Evolutionary conservation across 441 rosid genomes (phyloP), one percentile per base, ranked within the genome.

Genomic region (Sinapis alba): DNA sequence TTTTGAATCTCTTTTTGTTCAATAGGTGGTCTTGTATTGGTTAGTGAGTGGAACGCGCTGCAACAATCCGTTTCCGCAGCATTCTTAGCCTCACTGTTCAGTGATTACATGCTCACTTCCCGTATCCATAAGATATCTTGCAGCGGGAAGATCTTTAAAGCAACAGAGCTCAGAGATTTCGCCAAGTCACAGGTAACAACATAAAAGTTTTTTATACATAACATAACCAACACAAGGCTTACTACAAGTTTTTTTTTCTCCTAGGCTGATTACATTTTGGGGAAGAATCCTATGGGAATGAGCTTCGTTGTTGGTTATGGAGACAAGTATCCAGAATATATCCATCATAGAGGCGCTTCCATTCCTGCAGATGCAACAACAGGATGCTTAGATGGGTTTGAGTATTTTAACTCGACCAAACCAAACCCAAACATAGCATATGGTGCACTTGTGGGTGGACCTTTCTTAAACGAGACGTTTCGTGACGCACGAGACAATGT

Each of bases 291-390:
- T 2, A 32, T 83, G 84, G 84, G 85, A 70, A 88, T 79, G 92
- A 96, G 98, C 84, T 96, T 70, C 59, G 89, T 96, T 24, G 97
- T 96, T 13, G 99, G 98, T 13, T 91, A 93, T 7, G 97, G 99
- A 15, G 90, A 93, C 30, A 89, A 89, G 34, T 96, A 84, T 74
- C 99, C 98, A 16, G 68, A 86, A 68, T 84, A 71, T 32, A 90
- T 93, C 74, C 99, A 96, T 87, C 99, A 96, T 38, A 88, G 99
- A 75, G 99, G 99, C 64, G 97, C 99, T 78, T 93, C 99, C 3
- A 93, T 96, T 27, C 99, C 99, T 0, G 83, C 70, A 0, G 87
- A 89, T 72, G 97, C 92, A 69, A 82, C 75, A 2, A 85, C 96
- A 0, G 88, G 92, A 30, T 96, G 99, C 85, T 79, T 64, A 1